A percentile compares a stretch with the other conserved stretches of the same genome.
Conservation (phyloP, 2,329 filamentous ascomycete genomes). For the Aspergillus arachidicola region DNA sequence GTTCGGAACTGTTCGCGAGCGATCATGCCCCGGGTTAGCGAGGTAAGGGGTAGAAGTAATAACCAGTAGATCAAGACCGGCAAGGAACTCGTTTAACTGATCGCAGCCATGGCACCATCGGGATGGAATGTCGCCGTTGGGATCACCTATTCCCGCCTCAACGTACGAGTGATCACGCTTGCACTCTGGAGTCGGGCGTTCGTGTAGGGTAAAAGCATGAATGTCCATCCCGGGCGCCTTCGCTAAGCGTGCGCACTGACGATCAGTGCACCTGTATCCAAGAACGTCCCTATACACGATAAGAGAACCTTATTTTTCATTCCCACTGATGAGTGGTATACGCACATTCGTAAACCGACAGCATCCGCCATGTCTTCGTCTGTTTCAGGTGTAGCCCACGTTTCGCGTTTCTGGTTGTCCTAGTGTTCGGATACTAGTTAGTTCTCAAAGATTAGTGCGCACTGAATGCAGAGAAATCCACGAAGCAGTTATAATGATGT, state of each 20-base stretch:
- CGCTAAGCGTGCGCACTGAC: neutral
- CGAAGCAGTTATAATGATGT: neutral
- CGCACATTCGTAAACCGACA: conserved; percentile 3
- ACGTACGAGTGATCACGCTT: neutral
- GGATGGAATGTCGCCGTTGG: neutral
- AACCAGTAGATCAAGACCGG: conserved; percentile 4
- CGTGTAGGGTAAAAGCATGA: conserved; percentile 1
- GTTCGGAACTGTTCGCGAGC: conserved; percentile 4
- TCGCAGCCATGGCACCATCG: neutral
- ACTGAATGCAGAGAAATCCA: neutral
- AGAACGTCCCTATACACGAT: neutral
- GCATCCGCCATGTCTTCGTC: conserved; percentile 6
- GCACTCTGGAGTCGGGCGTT: conserved; percentile 2
- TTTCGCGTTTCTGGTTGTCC: neutral
- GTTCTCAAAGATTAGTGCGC: neutral
- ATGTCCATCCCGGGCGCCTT: conserved; percentile 7
- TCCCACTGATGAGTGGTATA: neutral
- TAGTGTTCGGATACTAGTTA: neutral
- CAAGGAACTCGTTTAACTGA: conserved; percentile 7
- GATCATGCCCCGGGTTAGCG: conserved; percentile 1
- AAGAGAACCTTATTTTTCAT: neutral
- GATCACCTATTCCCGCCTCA: conserved; percentile 1
- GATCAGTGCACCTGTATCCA: conserved; percentile 7
- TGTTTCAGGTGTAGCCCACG: conserved; percentile 1
- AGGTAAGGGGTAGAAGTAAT: conserved; percentile 2